phyloP scores from a whole-genome alignment of 495 filamentous ascomycete species.

The Podospora tetraspora region DNA sequence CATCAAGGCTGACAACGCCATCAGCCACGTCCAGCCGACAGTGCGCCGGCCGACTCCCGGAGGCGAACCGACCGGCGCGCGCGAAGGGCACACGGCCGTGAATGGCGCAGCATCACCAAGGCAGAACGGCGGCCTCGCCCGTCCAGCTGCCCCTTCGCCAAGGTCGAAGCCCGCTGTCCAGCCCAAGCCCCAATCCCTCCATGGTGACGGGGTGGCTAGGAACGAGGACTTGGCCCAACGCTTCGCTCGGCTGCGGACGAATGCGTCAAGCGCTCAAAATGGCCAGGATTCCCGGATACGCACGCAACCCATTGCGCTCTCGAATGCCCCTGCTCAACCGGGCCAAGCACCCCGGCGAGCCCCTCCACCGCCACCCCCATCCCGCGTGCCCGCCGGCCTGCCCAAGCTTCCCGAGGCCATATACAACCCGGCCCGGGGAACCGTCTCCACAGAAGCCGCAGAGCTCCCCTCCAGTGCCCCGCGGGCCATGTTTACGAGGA shows the following conservation, averaged over 20 bases:
- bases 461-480: slow-evolving; percentile 45
- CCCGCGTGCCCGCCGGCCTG: slow-evolving; percentile 41
- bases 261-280: slow-evolving; percentile 14
- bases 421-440: slow-evolving; percentile 69
- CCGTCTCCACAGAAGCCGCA: slow-evolving; percentile 48
- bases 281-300: slow-evolving; percentile 36
- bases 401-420: slow-evolving; percentile 78
- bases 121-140: slow-evolving; percentile 6
- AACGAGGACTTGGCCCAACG: slow-evolving; percentile 48
- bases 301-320: slow-evolving; percentile 31
- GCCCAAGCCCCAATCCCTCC: slow-evolving; percentile 59
- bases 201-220: slow-evolving; percentile 45
- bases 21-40: slow-evolving; percentile 45
- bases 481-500: slow-evolving; percentile 45
- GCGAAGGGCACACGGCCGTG: neutral
- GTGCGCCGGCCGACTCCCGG: slow-evolving; percentile 2
- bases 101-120: neutral
- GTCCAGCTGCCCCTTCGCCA: slow-evolving; percentile 7
- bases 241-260: slow-evolving; percentile 53
- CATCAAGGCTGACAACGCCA: slow-evolving; percentile 62
- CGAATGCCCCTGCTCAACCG: slow-evolving; percentile 1
- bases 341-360: slow-evolving; percentile 45
- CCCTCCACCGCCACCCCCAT: slow-evolving; percentile 54
- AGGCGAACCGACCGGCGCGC: neutral
- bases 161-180: slow-evolving; percentile 49